phyloP scores from a whole-genome alignment of 108 stramenopile genomes.

The Aurantiochytrium sp. region DNA sequence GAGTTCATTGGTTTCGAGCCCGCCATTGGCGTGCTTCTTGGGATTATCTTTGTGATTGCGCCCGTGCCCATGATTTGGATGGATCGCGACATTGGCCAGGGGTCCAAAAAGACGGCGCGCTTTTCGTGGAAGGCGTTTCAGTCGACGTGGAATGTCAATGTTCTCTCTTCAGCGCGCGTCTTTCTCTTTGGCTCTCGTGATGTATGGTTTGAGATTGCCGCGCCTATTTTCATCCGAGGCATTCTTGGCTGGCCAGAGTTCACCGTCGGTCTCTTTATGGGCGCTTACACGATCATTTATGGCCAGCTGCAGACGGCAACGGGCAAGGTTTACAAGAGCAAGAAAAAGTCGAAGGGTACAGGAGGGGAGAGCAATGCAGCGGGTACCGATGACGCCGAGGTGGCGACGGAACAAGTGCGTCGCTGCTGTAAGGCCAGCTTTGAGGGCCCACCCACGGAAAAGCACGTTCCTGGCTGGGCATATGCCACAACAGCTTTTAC shows the following conservation, averaged over 20 bases:
- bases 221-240: slow-evolving; percentile 11
- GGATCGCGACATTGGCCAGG: slow-evolving; percentile 66
- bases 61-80: slow-evolving; percentile 75
- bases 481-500: not conserved
- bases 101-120: slow-evolving; percentile 63
- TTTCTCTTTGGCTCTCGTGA: slow-evolving; percentile 85
- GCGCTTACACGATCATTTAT: slow-evolving; percentile 85
- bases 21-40: slow-evolving; percentile 73
- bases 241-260: slow-evolving; percentile 44
- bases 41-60: slow-evolving; percentile 65
- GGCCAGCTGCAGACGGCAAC: slow-evolving; percentile 86
- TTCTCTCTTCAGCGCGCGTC: slow-evolving; percentile 69
- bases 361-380: not conserved
- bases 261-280: slow-evolving; percentile 77
- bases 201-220: slow-evolving; percentile 90
- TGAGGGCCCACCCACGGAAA: not conserved
- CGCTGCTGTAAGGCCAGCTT: not conserved
- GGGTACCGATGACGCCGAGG: not conserved
- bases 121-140: slow-evolving; percentile 65
- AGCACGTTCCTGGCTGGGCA: not conserved
- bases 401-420: not conserved
- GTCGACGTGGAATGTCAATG: slow-evolving; percentile 71
- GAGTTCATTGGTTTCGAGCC: slow-evolving; percentile 59
- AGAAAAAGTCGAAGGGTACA: slow-evolving; percentile 55
- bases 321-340: slow-evolving; percentile 77